Evolutionary conservation across 148 eudicot species (phyloP).

Genomic region (Nepenthes mirabilis): DNA sequence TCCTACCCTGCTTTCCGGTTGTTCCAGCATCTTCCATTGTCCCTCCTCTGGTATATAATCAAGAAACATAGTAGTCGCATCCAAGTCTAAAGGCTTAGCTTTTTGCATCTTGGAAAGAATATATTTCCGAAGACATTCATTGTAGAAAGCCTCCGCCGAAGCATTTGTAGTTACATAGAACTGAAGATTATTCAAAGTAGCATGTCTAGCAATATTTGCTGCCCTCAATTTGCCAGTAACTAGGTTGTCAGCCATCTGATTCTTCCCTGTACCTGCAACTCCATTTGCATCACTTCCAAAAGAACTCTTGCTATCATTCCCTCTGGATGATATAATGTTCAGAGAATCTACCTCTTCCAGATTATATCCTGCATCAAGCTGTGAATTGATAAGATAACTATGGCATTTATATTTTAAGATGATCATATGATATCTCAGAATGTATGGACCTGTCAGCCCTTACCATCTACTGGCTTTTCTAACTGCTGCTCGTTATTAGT

Average conservation of each 20-base stretch:
- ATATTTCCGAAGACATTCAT: conserved; percentile 35
- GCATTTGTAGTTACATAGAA: conserved; percentile 19
- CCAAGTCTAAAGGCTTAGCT: conserved; percentile 24
- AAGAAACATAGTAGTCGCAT: conserved; percentile 38
- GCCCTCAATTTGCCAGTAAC: conserved; percentile 11
- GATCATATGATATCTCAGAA: conserved; percentile 5
- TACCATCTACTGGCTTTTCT: conserved; percentile 15
- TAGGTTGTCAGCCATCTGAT: conserved; percentile 9
- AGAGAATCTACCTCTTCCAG: conserved; percentile 12
- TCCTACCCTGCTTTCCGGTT: conserved; percentile 16
- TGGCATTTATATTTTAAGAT: background rate
- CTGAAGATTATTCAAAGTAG: conserved; percentile 15
- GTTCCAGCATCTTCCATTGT: conserved; percentile 59
- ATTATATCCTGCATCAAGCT: conserved; percentile 31
- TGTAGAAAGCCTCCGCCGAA: conserved; percentile 25
- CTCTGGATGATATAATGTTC: conserved; percentile 9
- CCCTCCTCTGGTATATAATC: conserved; percentile 71
- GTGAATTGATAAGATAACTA: conserved; percentile 20
- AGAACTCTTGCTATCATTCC: conserved; percentile 5
- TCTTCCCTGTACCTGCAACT: conserved; percentile 7
- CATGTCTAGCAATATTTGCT: conserved; percentile 8
- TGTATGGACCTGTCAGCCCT: conserved; percentile 7
- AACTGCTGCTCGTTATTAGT: conserved; percentile 10
- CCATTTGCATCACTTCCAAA: conserved; percentile 5
- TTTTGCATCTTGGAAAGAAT: conserved; percentile 33